Percentiles rank a stretch among this genome's conserved stretches.
Evolutionary conservation across 2,329 filamentous ascomycete species (phyloP).

Genomic region (Penicillium corylophilum): DNA sequence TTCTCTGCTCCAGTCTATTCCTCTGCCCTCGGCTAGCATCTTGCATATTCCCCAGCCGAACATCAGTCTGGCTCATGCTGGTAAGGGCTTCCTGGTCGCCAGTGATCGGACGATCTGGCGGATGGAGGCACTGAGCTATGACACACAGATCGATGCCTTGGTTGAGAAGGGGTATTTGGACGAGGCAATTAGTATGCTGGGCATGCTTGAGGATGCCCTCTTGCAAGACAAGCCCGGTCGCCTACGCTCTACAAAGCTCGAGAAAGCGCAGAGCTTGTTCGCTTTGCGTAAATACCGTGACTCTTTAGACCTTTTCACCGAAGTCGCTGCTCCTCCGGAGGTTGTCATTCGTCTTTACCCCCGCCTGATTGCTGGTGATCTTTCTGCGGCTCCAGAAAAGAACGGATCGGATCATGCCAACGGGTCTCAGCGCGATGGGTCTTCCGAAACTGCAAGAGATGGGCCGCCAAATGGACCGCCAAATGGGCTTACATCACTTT

Average conservation of each 20-base stretch:
- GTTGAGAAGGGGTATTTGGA: slow-evolving; percentile 73
- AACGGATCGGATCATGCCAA: slow-evolving; percentile 39
- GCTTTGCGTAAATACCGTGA: slow-evolving; percentile 77
- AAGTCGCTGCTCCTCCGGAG: slow-evolving; percentile 85
- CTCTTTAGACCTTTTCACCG: slow-evolving; percentile 85
- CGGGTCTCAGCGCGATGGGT: slow-evolving; percentile 29
- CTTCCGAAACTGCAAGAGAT: slow-evolving; percentile 23
- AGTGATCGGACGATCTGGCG: slow-evolving; percentile 93
- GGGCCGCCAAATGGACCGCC: slow-evolving; percentile 17
- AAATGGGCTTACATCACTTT: slow-evolving; percentile 11
- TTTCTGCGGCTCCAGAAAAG: slow-evolving; percentile 61
- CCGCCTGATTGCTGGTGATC: slow-evolving; percentile 74
- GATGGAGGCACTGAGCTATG: slow-evolving; percentile 90
- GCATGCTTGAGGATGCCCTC: slow-evolving; percentile 89
- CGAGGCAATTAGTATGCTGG: slow-evolving; percentile 85
- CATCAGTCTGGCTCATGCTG: slow-evolving; percentile 90
- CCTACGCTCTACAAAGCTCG: slow-evolving; percentile 82
- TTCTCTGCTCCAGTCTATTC: slow-evolving; percentile 81
- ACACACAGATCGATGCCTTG: slow-evolving; percentile 81
- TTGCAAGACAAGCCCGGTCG: slow-evolving; percentile 78
- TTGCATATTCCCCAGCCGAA: slow-evolving; percentile 91
- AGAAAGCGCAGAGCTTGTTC: slow-evolving; percentile 85
- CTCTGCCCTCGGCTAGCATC: slow-evolving; percentile 75
- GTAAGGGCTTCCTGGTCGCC: slow-evolving; percentile 90
- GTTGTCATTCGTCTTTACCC: slow-evolving; percentile 84